Evolutionary conservation across 2,329 filamentous ascomycete genomes (phyloP).

Genomic region (Lachnellula suecica): DNA sequence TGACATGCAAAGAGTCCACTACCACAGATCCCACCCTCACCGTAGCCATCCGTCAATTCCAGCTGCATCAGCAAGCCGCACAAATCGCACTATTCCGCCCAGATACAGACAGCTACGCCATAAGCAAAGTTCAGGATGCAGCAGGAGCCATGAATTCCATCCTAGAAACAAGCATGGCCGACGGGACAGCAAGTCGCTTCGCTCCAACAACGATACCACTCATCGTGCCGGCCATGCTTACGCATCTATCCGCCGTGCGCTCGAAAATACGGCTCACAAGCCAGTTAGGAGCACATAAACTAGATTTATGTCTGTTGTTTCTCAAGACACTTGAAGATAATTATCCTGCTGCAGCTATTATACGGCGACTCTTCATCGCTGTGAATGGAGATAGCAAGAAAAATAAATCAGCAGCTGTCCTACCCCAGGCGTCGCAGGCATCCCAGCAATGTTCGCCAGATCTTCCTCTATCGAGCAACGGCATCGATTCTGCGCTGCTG

Average conservation of each 20-base stretch:
- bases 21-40: background rate
- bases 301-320: background rate
- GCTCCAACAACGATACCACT: background rate
- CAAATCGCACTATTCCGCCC: background rate
- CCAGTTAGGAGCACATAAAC: background rate
- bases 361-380: background rate
- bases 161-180: background rate
- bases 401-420: background rate
- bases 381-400: background rate
- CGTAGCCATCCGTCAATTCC: background rate
- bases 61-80: background rate
- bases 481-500: background rate
- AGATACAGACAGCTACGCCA: background rate
- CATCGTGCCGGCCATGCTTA: background rate
- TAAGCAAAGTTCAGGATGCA: background rate
- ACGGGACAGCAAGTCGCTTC: background rate
- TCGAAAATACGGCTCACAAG: background rate
- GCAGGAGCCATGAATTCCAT: background rate
- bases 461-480: too few relatives aligned
- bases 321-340: background rate
- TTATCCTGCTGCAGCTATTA: background rate
- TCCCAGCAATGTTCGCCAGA: background rate
- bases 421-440: background rate
- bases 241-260: background rate
- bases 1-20: background rate